Conservation (phyloP, 2,329 filamentous ascomycete species). For the Byssochlamys sp. region DNA sequence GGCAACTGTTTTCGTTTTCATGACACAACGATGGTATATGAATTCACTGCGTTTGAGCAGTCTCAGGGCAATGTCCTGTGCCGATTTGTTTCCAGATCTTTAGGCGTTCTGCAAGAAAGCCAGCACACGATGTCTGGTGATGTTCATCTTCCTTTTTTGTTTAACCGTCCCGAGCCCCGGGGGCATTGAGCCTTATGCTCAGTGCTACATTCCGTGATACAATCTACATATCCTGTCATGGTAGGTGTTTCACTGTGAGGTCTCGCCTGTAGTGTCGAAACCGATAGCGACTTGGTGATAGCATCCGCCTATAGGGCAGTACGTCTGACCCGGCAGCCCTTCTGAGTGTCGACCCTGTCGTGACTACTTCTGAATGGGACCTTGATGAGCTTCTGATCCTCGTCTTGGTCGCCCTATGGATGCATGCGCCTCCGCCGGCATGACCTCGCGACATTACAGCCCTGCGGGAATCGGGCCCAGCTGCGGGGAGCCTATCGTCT, state of each 20-base stretch:
- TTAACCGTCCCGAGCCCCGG: background rate
- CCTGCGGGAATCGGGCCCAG: background rate
- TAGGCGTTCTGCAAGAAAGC: background rate
- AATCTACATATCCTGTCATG: background rate
- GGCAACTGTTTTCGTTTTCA: background rate
- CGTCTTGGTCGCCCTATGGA: slow-evolving; percentile 3
- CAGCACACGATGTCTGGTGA: background rate
- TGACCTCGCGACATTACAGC: background rate
- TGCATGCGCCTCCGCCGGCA: background rate
- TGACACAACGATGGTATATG: background rate
- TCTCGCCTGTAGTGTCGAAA: background rate
- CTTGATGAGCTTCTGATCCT: slow-evolving; percentile 8
- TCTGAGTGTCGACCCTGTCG: background rate
- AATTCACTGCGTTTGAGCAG: background rate
- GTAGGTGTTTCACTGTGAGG: background rate
- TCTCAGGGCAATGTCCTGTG: background rate
- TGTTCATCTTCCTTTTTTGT: background rate
- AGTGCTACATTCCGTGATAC: background rate
- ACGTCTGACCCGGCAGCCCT: background rate
- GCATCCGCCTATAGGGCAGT: background rate
- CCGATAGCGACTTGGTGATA: background rate
- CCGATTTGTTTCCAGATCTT: background rate
- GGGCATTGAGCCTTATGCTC: background rate
- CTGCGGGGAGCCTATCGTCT: background rate
- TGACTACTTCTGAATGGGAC: background rate